Evolutionary conservation across 257 asterid genomes (phyloP), one percentile per base, ranked within the genome.

Genomic region (Gynochthodes officinalis): DNA sequence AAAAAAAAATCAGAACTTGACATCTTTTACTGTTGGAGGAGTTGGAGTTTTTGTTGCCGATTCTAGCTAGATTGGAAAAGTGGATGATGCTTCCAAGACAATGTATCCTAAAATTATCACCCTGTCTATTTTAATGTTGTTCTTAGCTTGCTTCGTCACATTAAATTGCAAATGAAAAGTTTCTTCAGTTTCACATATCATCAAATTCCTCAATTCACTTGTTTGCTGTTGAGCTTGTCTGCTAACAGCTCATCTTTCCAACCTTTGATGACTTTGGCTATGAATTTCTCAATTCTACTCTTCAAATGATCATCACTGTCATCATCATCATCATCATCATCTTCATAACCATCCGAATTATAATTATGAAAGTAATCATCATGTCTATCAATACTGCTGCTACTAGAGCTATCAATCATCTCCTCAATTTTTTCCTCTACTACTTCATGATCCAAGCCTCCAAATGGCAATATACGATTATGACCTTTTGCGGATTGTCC

Each of bases 211-310:
- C n/a, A 63, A 27, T 25, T 65, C 62, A 50, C 67, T 44, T 54
- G 30, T 46, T 30, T 30, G 76, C 61, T 69, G 16, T 64, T 10
- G 54, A 69, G 76, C 28, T 76, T 28, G 11, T 82, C 85, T 75
- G 57, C 69, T 75, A 73, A 39, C 25, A 37, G 49, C 69, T 82
- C 86, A 65, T 76, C 75, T 33, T 71, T 76, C 86, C 86, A 82
- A 21, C 79, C 67, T 7, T 9, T 67, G 12, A 74, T 73, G 30
- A 71, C 70, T 72, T 76, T 77, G 21, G 73, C 81, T 57, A 82
- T 82, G 66, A 82, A 82, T 33, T 74, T 80, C 63, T 82, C 86
- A 67, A 61, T 64, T 63, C 84, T 74, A 21, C 66, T 77, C 35
- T 79, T 65, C 71, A 79, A 55, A 74, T 52, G 44, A 27, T 76